Base-by-base conservation (phyloP, 495 filamentous ascomycete species). In the Tuber microsphaerosporum region DNA sequence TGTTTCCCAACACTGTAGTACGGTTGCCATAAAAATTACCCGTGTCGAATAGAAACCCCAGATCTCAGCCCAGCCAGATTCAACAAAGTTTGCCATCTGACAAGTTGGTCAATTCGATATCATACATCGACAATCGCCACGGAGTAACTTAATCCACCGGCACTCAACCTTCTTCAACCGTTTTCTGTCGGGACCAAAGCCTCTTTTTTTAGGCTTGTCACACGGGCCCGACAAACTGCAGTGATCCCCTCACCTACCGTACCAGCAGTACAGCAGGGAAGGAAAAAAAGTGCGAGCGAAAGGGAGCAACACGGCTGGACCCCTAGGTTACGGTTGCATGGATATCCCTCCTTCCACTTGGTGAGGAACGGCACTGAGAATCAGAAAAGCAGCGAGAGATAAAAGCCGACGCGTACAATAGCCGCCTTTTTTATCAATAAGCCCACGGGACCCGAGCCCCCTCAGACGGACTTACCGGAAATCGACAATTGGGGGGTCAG, bases 101-200 rank as follows among this genome's bases (percentile, higher is more conserved):
- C 26, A 31, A 31, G 12, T 31, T 65, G 5, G 3, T 26, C 56
- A 17, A 65, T 65, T 65, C n/a, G 51, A 61, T 26, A 61, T 61
- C 51, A 22, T 14, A 26, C 51, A 61, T 61, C n/a, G 9, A 31
- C 51, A 61, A 61, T 61, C 51, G n/a, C 10, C 51, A 31, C 51
- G 51, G 51, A 61, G n/a, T 61, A 61, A 26, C n/a, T 10, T 65
- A 22, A 31, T n/a, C 56, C 4, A 43, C 42, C 42, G 10, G 42
- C 6, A 1, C 12, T 65, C 56, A 65, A 65, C 56, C 56, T 65
- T 61, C 51, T 61, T 65, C 56, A 26, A 7, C 56, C 56, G 56
- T 65, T 65, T 65, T 65, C 56, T 65, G 56, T 65, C 56, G 56
- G 56, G 56, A 65, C 56, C n/a, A 26, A 14, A 65, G 31, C n/a